Evolutionary conservation across 768 basidiomycete genomes (phyloP), one percentile per base, ranked within the genome.

Genomic region (Candolleomyces efflorescens): DNA sequence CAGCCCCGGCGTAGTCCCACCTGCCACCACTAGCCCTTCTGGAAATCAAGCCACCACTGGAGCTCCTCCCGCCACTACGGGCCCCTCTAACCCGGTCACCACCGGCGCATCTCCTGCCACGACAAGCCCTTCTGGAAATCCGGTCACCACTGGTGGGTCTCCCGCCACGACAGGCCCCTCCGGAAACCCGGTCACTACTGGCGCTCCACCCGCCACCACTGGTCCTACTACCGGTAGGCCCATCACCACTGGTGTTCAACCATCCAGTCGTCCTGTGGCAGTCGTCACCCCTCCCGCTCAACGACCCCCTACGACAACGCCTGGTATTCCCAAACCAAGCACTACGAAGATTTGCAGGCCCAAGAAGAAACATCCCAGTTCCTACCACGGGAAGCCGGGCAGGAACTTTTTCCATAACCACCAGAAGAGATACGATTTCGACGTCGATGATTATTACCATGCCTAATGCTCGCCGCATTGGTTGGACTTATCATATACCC

Each of bases 61-160:
- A 15, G 26, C 26, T 27, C 26, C n/a, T 32, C 26, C 11, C 3
- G 32, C 22, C 36, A 54, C 39, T 26, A 43, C 53, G 41, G 20
- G 27, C 23, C 45, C 54, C 41, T 1, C 15, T 23, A 37, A 64
- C 26, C 36, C 58, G 32, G 61, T 63, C 52, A 60, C 58, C 37
- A 54, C 48, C 44, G 44, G 61, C 59, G 45, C n/a, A 6, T 20
- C 23, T 13, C 24, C 46, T 20, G n/a, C 50, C 12, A 23, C 56
- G 1, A 55, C 50, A 23, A 18, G n/a, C 32, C 7, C 38, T 23
- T 17, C 51, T 6, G 22, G 47, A 18, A 50, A 41, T 26, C 38
- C 17, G 39, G 22, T 17, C 13, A 56, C 38, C n/a, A 38, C 15
- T 11, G 39, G 36, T 43, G 48, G 38, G 41, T 43, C 44, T 46